Conservation (phyloP, 164 flowering plant species). For the Piper betle region DNA sequence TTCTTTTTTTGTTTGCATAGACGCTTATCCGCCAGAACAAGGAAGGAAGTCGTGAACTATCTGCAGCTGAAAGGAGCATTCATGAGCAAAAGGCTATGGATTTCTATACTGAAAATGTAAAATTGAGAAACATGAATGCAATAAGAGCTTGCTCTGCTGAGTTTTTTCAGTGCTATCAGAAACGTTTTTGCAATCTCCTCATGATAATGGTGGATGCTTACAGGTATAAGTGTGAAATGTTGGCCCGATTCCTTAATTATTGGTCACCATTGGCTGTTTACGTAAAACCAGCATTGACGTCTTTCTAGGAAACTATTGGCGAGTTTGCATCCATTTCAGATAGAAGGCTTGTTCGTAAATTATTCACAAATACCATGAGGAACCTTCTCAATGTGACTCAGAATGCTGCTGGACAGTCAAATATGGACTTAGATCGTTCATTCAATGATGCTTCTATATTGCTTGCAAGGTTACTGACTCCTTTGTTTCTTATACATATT, state of each 20-base stretch:
- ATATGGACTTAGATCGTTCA: slow-evolving; percentile 50
- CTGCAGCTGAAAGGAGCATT: slow-evolving; percentile 21
- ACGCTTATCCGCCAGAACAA: slow-evolving; percentile 78
- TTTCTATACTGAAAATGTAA: slow-evolving; percentile 47
- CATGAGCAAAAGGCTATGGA: slow-evolving; percentile 41
- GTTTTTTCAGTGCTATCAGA: slow-evolving; percentile 37
- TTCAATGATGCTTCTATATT: slow-evolving; percentile 24
- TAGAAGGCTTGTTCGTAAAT: slow-evolving; percentile 28
- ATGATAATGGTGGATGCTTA: slow-evolving; percentile 65
- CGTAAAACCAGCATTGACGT: too few species aligned
- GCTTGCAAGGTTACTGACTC: slow-evolving; percentile 28
- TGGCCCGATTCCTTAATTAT: too few species aligned
- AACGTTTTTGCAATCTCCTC: slow-evolving; percentile 40
- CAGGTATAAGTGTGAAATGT: slow-evolving; percentile 33
- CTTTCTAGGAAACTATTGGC: slow-evolving; percentile 54
- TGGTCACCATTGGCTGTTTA: too few species aligned
- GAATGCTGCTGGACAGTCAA: slow-evolving; percentile 26
- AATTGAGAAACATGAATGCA: slow-evolving; percentile 41
- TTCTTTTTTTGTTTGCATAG: slow-evolving; percentile 5
- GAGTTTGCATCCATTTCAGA: slow-evolving; percentile 82
- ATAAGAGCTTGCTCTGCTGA: slow-evolving; percentile 48
- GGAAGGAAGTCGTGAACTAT: slow-evolving; percentile 23
- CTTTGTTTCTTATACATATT: not conserved
- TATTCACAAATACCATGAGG: slow-evolving; percentile 43
- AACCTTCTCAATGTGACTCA: slow-evolving; percentile 49